Evolutionary conservation across 2,329 filamentous ascomycete genomes (phyloP).

Genomic region (Penicillium sp.): DNA sequence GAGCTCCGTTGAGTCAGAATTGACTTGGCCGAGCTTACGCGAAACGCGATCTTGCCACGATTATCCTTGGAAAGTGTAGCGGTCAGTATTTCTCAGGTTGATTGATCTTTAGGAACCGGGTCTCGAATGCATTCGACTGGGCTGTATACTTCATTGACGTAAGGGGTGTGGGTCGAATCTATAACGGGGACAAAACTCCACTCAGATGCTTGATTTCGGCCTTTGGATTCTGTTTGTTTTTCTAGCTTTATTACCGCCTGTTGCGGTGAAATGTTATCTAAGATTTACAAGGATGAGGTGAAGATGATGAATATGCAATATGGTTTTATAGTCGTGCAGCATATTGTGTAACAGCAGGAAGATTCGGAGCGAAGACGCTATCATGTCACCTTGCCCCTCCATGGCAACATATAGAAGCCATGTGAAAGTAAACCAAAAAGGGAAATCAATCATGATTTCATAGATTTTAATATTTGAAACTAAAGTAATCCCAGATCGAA

Average conservation of each 20-base stretch:
- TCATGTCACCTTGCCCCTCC: background rate
- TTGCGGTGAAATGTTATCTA: too few relatives aligned
- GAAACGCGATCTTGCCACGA: background rate
- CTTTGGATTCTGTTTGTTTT: too few relatives aligned
- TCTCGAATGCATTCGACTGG: background rate
- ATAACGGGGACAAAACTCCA: background rate
- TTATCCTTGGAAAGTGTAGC: background rate
- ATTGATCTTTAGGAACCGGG: too few relatives aligned
- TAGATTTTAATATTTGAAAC: background rate
- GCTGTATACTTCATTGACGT: background rate
- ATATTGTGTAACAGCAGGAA: too few relatives aligned
- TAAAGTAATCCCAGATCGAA: background rate
- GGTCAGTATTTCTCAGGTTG: background rate
- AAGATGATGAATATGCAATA: too few relatives aligned
- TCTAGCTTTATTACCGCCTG: too few relatives aligned
- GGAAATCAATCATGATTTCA: background rate
- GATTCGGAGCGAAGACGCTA: background rate
- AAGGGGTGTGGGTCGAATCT: background rate
- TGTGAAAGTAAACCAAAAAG: background rate
- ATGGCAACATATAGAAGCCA: background rate
- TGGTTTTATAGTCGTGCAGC: too few relatives aligned
- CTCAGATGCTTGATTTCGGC: background rate
- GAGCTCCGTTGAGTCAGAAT: background rate
- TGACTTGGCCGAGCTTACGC: background rate
- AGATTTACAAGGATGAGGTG: too few relatives aligned